Evolutionary conservation across 352 stramenopile species (phyloP), one percentile per base, ranked within the genome.

Genomic region (Hyaloperonospora brassicae): DNA sequence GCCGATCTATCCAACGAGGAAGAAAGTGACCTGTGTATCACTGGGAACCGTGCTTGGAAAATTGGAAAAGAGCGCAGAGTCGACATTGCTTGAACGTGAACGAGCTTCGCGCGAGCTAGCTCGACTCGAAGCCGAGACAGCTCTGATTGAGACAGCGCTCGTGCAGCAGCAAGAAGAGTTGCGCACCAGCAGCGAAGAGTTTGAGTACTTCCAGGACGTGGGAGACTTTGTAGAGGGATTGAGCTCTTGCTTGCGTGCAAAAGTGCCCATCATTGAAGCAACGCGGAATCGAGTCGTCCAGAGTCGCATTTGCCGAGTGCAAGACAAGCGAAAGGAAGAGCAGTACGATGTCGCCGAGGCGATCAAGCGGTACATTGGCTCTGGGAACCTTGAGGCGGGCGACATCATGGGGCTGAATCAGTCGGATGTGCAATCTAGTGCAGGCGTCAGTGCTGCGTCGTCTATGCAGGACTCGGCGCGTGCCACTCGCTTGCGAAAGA

Each of bases 171-270:
- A 55, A 6, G 59, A 84, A 52, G 72, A 87, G 23, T 66, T 84
- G 5, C 48, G 79, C 2, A 57, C 62, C 2, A 75, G 65, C 43
- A 87, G 77, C 17, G 73, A 88, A 58, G 62, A 87, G 64, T 87
- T 82, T 55, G 80, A 91, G 44, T 89, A 84, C 48, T 89, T 89
- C 36, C 78, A 87, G 42, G 70, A 80, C 14, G 54, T 91, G 4
- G 79, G 89, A 59, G 74, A 87, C 55, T 91, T 75, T 47, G 76
- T 87, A 1, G 84, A 84, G 40, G 73, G 78, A 0, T 47, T 91
- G 52, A 87, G 78, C 35, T 89, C 85, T 53, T 91, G 80, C 41
- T 47, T 89, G 11, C 80, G 80, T 13, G 78, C 83, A 36, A 91
- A 91, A 41, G 11, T 80, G 2, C 66, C 60, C 0, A 53, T 65